Evolutionary conservation across 2,329 filamentous ascomycete genomes (phyloP).

Genomic region (Scedosporium boydii): DNA sequence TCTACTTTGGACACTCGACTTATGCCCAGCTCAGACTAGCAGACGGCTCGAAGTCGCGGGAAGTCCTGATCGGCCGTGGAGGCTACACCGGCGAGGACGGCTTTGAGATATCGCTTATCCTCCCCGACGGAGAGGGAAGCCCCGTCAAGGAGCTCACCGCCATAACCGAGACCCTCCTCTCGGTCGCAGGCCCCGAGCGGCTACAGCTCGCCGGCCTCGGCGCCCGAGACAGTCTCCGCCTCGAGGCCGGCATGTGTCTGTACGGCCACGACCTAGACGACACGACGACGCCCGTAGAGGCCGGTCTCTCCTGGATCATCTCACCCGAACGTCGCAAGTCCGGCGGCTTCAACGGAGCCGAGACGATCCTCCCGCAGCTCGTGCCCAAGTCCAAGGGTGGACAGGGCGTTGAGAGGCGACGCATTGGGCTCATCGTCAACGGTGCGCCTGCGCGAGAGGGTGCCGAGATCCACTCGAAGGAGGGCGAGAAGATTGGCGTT

Average conservation of each 20-base stretch:
- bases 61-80: constrained; percentile 65
- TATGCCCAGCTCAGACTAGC: constrained; percentile 55
- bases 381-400: constrained; percentile 65
- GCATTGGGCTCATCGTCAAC: constrained; percentile 73
- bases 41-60: constrained; percentile 32
- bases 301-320: constrained; percentile 65
- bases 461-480: constrained; percentile 60
- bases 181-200: constrained; percentile 47
- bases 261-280: constrained; percentile 98
- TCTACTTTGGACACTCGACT: constrained; percentile 75
- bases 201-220: constrained; percentile 81
- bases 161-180: constrained; percentile 56
- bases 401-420: constrained; percentile 56
- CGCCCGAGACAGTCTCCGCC: constrained; percentile 79
- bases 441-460: constrained; percentile 88
- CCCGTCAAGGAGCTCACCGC: constrained; percentile 43
- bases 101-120: constrained; percentile 81
- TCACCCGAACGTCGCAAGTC: constrained; percentile 60
- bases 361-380: constrained; percentile 68
- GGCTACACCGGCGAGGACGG: constrained; percentile 98
- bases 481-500: constrained; percentile 60
- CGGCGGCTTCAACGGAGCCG: constrained; percentile 77
- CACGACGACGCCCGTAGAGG: constrained; percentile 50
- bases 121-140: constrained; percentile 26
- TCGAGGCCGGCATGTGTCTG: constrained; percentile 98